These are phyloP conservation scores for Ceratobasidium sp. DNA, from an alignment of 1,284 basidiomycete genomes.

Conservation along the genomic window DNA sequence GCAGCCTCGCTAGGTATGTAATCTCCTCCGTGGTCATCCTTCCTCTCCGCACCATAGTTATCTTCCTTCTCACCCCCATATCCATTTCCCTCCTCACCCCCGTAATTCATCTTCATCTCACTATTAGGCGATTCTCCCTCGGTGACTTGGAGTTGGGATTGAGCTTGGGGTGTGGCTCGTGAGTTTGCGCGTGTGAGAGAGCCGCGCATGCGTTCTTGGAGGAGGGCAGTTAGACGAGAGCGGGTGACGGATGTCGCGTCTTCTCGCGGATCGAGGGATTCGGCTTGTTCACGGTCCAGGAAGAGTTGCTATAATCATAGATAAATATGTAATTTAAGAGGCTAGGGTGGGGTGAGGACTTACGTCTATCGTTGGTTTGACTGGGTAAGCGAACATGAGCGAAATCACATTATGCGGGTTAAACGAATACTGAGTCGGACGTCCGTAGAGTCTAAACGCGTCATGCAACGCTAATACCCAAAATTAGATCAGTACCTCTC, in stretches of 20 bases:
- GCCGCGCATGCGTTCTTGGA: constrained; percentile 76
- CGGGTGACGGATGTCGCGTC: constrained; percentile 80
- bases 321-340: constrained; percentile 26
- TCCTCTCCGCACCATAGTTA: no score
- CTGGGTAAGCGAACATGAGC: constrained; percentile 86
- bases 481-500: background rate
- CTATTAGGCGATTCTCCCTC: no score
- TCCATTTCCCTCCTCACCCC: no score
- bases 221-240: constrained; percentile 70
- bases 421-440: constrained; percentile 86
- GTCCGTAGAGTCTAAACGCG: constrained; percentile 87
- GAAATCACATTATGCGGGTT: constrained; percentile 80
- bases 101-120: no score
- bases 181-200: constrained; percentile 24
- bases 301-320: constrained; percentile 76
- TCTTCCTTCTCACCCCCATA: no score
- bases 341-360: constrained; percentile 53
- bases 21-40: background rate
- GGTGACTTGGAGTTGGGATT: background rate
- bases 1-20: constrained; percentile 41
- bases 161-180: background rate
- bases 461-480: constrained; percentile 79
- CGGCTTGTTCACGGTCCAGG: constrained; percentile 87
- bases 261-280: constrained; percentile 82
- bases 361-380: constrained; percentile 80